phyloP scores from a whole-genome alignment of 805 yeast species.

The Metschnikowia matae region DNA sequence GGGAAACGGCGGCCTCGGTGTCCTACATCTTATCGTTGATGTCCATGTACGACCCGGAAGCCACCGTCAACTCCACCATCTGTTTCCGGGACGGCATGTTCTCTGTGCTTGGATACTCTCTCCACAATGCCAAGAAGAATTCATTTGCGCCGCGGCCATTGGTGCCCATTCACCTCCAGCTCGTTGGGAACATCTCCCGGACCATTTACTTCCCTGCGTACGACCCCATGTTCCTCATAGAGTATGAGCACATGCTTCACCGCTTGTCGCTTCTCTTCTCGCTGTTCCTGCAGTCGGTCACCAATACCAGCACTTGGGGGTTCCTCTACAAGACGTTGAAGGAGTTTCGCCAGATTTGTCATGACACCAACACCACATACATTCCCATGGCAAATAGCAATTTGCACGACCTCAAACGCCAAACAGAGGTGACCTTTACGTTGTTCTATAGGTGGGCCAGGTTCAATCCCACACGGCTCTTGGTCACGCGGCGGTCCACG shows the following conservation, averaged over 20 bases:
- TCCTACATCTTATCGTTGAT: conserved; percentile 36
- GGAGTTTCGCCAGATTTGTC: conserved; percentile 23
- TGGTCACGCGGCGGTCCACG: conserved; percentile 19
- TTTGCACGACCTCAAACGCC: conserved; percentile 24
- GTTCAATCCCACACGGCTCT: conserved; percentile 29
- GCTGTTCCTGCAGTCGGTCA: conserved; percentile 3
- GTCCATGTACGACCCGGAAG: conserved; percentile 43
- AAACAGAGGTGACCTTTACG: conserved; percentile 31
- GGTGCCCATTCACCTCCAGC: conserved; percentile 30
- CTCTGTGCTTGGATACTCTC: conserved; percentile 29
- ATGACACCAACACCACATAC: conserved; percentile 23
- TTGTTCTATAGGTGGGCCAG: conserved; percentile 36
- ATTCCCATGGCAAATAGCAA: conserved; percentile 25
- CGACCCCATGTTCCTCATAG: conserved; percentile 29
- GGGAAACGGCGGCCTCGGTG: conserved; percentile 30
- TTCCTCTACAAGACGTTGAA: conserved; percentile 21
- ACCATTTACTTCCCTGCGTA: conserved; percentile 36
- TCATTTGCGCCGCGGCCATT: conserved; percentile 12
- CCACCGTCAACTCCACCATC: conserved; percentile 31
- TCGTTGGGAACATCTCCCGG: conserved; percentile 33
- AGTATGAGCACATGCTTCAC: conserved; percentile 22
- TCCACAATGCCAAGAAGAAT: conserved; percentile 14
- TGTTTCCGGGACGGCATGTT: conserved; percentile 42
- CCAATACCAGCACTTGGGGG: conserved; percentile 8
- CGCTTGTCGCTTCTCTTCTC: conserved; percentile 20